Evolutionary conservation across 2,329 filamentous ascomycete genomes (phyloP), one percentile per base, ranked within the genome.

Genomic region (Grosmannia serpens): DNA sequence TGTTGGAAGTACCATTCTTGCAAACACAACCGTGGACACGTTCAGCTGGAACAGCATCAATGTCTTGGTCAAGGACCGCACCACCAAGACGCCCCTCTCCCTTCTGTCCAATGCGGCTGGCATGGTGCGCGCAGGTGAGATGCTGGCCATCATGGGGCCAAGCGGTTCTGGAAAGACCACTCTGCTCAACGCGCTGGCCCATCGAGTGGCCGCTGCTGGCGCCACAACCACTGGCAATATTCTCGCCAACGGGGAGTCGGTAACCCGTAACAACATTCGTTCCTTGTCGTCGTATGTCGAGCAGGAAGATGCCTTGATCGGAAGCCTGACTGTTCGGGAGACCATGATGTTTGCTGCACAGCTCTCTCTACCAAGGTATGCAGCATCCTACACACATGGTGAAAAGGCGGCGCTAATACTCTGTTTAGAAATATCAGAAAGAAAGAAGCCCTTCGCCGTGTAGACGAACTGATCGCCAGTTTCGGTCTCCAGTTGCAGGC

Each of bases 281-380:
- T 76, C 81, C 53, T 76, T 92, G 55, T 86, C 82, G 58, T 83
- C 83, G 53, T 95, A 91, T 67, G 90, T 95, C 26, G 90, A 95
- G 73, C 90, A 95, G 70, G 89, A 95, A 63, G 90, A 95, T 74
- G 86, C 88, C 1, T 77, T 95, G 15, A 87, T 92, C 55, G 90
- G 89, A 5, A 86, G 86, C 0, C 75, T 95, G 63, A 95, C 89
- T 0, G 88, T 92, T 10, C 77, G 80, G 31, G 90, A 95, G 74
- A 95, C 89, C 0, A 73, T 95, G 61, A 74, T 84, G 62, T 95
- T 95, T 69, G 86, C 88, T 0, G 87, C 89, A 0, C 80, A 86
- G 31, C 79, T 95, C 72, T 84, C 61, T 65, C 86, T 64, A 70
- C 68, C 79, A 1, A 77, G 75, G 81, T 81, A n/a, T n/a, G 53